Conservation (phyloP, 2,329 filamentous ascomycete species). For the Alternaria panax region DNA sequence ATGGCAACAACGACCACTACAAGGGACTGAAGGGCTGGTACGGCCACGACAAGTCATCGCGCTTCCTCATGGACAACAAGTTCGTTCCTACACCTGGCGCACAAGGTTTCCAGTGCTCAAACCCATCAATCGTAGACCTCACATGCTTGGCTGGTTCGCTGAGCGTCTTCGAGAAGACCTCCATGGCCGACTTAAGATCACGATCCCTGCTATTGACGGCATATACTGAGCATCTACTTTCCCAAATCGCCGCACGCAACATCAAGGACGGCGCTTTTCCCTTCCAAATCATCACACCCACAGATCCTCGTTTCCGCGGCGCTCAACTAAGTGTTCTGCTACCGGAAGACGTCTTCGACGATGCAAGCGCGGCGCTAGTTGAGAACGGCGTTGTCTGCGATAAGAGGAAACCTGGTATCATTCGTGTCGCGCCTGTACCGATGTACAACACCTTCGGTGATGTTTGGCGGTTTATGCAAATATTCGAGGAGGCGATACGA, state of each 20-base stretch:
- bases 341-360: slow-evolving; percentile 71
- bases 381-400: slow-evolving; percentile 77
- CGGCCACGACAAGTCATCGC: slow-evolving; percentile 76
- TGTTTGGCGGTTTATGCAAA: slow-evolving; percentile 57
- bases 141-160: slow-evolving; percentile 76
- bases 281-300: slow-evolving; percentile 70
- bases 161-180: slow-evolving; percentile 74
- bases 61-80: slow-evolving; percentile 83
- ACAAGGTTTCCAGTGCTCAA: slow-evolving; percentile 82
- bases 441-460: slow-evolving; percentile 84
- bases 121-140: slow-evolving; percentile 81
- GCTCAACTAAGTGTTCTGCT: slow-evolving; percentile 82
- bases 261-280: slow-evolving; percentile 32
- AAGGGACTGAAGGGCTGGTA: slow-evolving; percentile 84
- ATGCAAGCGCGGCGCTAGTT: slow-evolving; percentile 69
- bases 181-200: slow-evolving; percentile 70
- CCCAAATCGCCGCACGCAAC: slow-evolving; percentile 30
- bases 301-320: slow-evolving; percentile 70
- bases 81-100: slow-evolving; percentile 81
- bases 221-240: slow-evolving; percentile 59
- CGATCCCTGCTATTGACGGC: slow-evolving; percentile 77
- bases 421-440: slow-evolving; percentile 82
- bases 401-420: slow-evolving; percentile 83
- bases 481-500: slow-evolving; percentile 57
- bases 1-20: slow-evolving; percentile 68